These are phyloP conservation scores for Trichoderma afroharzianum DNA, from an alignment of 2,329 filamentous ascomycete species.

Conservation along the genomic window DNA sequence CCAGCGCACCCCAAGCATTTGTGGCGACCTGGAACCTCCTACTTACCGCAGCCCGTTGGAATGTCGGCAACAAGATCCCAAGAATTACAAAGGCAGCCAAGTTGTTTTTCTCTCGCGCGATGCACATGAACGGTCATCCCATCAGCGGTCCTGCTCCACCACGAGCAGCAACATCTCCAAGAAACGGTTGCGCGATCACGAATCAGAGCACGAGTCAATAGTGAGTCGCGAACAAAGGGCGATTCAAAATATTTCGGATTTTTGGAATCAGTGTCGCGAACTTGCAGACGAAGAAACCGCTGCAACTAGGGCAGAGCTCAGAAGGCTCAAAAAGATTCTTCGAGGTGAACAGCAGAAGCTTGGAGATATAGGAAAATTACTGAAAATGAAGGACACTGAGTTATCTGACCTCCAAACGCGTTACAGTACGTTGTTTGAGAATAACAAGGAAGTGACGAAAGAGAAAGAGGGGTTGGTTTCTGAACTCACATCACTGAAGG, in stretches of 20 bases:
- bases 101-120: neutral
- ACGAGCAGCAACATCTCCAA: slow-evolving; percentile 36
- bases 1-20: slow-evolving; percentile 25
- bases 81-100: neutral
- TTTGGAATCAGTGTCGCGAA: slow-evolving; percentile 33
- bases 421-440: slow-evolving; percentile 27
- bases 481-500: slow-evolving; percentile 29
- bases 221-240: slow-evolving; percentile 25
- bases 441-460: slow-evolving; percentile 23
- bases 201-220: neutral
- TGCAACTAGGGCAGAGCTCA: slow-evolving; percentile 27
- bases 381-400: slow-evolving; percentile 23
- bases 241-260: slow-evolving; percentile 32
- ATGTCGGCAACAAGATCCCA: neutral
- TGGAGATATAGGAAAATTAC: slow-evolving; percentile 9
- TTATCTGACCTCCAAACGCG: slow-evolving; percentile 26
- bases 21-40: slow-evolving; percentile 33
- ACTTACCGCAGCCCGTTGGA: slow-evolving; percentile 22
- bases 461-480: slow-evolving; percentile 26
- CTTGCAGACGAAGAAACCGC: slow-evolving; percentile 29
- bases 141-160: slow-evolving; percentile 27
- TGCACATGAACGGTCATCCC: neutral
- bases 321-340: slow-evolving; percentile 26
- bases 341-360: slow-evolving; percentile 22
- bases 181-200: slow-evolving; percentile 26